These are phyloP conservation scores for Aspergillus hiratsukae DNA, from an alignment of 2,329 filamentous ascomycete species.

Conservation along the genomic window DNA sequence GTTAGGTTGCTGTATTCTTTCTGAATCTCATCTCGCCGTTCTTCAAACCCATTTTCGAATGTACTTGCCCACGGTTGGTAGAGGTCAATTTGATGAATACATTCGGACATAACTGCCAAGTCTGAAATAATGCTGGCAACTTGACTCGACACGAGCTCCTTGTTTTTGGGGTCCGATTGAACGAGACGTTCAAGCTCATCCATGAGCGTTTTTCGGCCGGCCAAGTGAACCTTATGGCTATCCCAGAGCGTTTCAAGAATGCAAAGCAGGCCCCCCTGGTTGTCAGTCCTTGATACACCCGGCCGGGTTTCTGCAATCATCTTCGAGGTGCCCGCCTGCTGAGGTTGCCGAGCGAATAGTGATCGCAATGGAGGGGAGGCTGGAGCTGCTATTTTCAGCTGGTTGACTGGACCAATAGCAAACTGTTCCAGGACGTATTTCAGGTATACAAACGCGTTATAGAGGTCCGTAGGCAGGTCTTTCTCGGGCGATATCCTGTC, in stretches of 20 bases:
- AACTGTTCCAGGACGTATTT: constrained; percentile 1
- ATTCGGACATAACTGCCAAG: constrained; percentile 45
- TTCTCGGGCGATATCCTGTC: constrained; percentile 1
- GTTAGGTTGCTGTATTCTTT: neutral
- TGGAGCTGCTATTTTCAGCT: constrained; percentile 1
- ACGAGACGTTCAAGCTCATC: constrained; percentile 49
- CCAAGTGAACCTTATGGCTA: constrained; percentile 30
- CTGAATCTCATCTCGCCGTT: constrained; percentile 8
- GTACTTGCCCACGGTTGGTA: constrained; percentile 48
- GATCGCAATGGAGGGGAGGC: constrained; percentile 9
- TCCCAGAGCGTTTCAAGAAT: constrained; percentile 19
- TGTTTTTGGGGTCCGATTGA: constrained; percentile 32
- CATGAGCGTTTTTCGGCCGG: constrained; percentile 33
- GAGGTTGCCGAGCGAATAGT: constrained; percentile 9
- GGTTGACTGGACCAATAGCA: neutral
- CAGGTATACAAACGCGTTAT: constrained; percentile 5
- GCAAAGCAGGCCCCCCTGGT: constrained; percentile 2
- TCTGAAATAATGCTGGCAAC: constrained; percentile 40
- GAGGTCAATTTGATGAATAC: constrained; percentile 42
- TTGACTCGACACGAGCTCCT: constrained; percentile 36
- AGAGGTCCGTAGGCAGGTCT: constrained; percentile 8
- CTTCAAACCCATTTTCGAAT: constrained; percentile 31
- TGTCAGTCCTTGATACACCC: neutral
- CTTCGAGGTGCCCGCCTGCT: neutral
- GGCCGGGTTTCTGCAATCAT: neutral